Base-by-base conservation (phyloP, 495 filamentous ascomycete species). In the Entonaema liquescens region DNA sequence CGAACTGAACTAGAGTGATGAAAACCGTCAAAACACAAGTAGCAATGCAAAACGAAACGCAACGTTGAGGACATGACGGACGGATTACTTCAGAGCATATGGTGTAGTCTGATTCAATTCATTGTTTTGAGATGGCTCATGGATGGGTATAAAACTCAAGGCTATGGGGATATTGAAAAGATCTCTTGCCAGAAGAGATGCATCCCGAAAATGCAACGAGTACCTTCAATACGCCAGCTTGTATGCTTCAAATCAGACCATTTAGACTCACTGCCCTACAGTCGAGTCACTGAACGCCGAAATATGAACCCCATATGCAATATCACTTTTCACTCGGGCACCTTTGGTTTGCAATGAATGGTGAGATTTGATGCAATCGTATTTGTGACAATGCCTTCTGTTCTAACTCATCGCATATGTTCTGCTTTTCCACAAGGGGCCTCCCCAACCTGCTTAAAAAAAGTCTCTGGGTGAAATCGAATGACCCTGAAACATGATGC, bases 111-210 rank as follows among this genome's bases (percentile, higher is more conserved):
- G 17, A 44, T 64, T 72, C 55, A 67, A 35, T 58, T 67, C 59
- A 60, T 58, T 57, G 40, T 47, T 8, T 54, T 11, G 64, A 72
- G 59, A 72, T 72, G 60, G 65, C 61, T 68, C 53, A 13, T 69
- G 19, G 53, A 63, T 55, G 62, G 57, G 54, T 55, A 47, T 70
- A 63, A 59, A 62, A 56, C 36, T 64, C 42, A 38, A 57, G 57
- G 35, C 55, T 23, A 67, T 53, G 17, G 33, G 63, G 62, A 55
- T 15, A 42, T 31, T 57, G 21, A 15, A 58, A 44, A 65, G 56
- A 67, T 70, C 71, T 70, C 71, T 67, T 74, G 33, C 71, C 71
- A 47, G 71, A 74, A 70, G 71, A 70, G 71, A 74, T 66, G 40
- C 53, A 42, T 31, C 44, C 67, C 59, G 49, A 63, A 64, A 70